Base-by-base conservation (phyloP, 2,329 filamentous ascomycete genomes). In the Trichoderma afroharzianum region DNA sequence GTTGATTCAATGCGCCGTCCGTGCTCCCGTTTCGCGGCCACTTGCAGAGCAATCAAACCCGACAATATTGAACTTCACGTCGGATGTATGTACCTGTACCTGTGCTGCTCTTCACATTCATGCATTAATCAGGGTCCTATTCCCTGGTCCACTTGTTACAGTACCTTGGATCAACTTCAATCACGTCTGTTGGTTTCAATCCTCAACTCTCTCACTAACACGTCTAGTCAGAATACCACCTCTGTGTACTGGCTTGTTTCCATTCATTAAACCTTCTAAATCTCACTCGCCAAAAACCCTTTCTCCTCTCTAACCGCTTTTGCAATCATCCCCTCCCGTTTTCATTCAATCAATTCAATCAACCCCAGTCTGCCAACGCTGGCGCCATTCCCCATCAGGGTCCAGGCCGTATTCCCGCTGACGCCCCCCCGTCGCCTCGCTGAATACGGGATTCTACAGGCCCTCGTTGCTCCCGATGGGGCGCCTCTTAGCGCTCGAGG, bases 361-460 rank as follows among this genome's bases (percentile, higher is more conserved):
- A 43, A 43, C 39, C 30, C 59, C 59, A 15, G 47, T 43, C 47
- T 30, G 33, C 57, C 55, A 53, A 21, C 66, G 55, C 66, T 61
- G 28, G 28, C 66, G 57, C 43, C 66, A 63, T 30, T n/a, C 57
- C 58, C 12, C 33, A 15, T 62, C 50, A 28, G 28, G n/a, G 26
- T 43, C 18, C 47, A 32, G n/a, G 32, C 47, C 68, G 59, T 36
- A 70, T 70, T 62, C 59, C 68, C 68, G 68, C 68, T 70, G 59
- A 63, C 68, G 68, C 43, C 9, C 57, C 55, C 55, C 30, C 18
- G 28, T 24, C 32, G 14, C 6, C 12, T 39, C 30, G 33, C 67
- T 70, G 67, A 70, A 70, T 70, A 70, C 67, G 67, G 67, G 67
- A 53, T 53, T 53, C 58, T 43, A 70, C 58, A 62, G 58, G 67